A percentile compares a stretch with the other conserved stretches of the same genome.
phyloP scores from a whole-genome alignment of 202 grass and related monocot genomes.

The Elaeis oleifera region DNA sequence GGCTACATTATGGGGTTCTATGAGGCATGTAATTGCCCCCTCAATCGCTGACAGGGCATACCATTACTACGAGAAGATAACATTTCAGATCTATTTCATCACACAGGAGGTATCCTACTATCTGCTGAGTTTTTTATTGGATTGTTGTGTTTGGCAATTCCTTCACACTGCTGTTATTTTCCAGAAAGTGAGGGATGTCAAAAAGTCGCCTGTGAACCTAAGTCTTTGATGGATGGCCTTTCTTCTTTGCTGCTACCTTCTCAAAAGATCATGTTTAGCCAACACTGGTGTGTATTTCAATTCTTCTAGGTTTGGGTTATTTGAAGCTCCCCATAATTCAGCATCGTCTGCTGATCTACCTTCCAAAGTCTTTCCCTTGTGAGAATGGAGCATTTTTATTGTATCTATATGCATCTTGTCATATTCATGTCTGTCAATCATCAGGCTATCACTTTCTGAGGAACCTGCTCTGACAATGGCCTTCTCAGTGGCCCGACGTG shows the following conservation, averaged over 20 bases:
- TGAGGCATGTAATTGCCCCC: constrained; percentile 94
- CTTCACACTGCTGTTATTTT: constrained; percentile 11
- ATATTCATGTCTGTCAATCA: constrained; percentile 12
- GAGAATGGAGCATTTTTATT: no score
- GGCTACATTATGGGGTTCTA: constrained; percentile 73
- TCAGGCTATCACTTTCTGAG: constrained; percentile 65
- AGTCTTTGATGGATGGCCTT: constrained; percentile 59
- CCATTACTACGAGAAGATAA: constrained; percentile 89
- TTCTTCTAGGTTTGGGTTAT: neutral
- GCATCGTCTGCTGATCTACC: no score
- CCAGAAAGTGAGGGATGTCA: constrained; percentile 67
- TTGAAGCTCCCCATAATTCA: no score
- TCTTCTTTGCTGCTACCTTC: constrained; percentile 54
- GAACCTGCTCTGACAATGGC: constrained; percentile 85
- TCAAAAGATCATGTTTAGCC: constrained; percentile 60
- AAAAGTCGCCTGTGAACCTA: constrained; percentile 83
- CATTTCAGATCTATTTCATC: constrained; percentile 93
- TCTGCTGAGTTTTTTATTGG: constrained; percentile 12
- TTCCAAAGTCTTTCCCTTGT: no score
- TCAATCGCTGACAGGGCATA: constrained; percentile 73
- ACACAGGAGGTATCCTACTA: constrained; percentile 63
- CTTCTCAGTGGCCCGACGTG: constrained; percentile 75
- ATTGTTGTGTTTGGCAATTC: constrained; percentile 13
- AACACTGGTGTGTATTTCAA: constrained; percentile 42
- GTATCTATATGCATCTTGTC: neutral